A percentile compares a stretch with the other conserved stretches of the same genome.
Evolutionary conservation across 78 protist genomes (phyloP).

Genomic region (Emiliania huxleyi): DNA sequence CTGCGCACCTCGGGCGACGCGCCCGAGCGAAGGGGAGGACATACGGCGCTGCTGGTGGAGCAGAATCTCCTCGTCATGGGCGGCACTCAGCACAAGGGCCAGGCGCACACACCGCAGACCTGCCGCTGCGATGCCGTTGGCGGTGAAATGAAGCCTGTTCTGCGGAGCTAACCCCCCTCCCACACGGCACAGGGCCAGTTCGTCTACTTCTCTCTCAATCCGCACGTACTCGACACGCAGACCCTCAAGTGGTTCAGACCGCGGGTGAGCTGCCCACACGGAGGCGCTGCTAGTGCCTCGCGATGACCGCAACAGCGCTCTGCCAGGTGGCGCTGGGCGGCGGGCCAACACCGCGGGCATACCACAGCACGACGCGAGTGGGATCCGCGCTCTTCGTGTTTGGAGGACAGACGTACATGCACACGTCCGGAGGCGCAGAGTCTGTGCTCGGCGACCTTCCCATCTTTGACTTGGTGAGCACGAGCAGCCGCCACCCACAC

Average conservation of each 20-base stretch:
- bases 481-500: too few relatives aligned
- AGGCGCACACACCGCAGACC: too few relatives aligned
- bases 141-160: too few relatives aligned
- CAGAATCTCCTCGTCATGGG: background rate
- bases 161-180: too few relatives aligned
- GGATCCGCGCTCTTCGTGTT: background rate
- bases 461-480: background rate
- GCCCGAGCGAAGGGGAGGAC: background rate
- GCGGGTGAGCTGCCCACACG: too few relatives aligned
- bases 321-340: constrained; percentile 8
- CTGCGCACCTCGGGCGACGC: background rate
- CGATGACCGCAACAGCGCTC: too few relatives aligned
- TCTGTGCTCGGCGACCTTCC: background rate
- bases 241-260: background rate
- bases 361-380: background rate
- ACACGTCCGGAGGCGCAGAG: too few relatives aligned
- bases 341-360: background rate
- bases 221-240: background rate
- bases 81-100: background rate
- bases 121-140: too few relatives aligned
- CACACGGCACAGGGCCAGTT: too few relatives aligned
- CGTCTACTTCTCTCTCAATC: background rate
- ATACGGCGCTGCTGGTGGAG: constrained; percentile 2
- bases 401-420: background rate
- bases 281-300: too few relatives aligned